Conservation (phyloP, 208 protist genomes). For the Trypanosoma scelopori region DNA sequence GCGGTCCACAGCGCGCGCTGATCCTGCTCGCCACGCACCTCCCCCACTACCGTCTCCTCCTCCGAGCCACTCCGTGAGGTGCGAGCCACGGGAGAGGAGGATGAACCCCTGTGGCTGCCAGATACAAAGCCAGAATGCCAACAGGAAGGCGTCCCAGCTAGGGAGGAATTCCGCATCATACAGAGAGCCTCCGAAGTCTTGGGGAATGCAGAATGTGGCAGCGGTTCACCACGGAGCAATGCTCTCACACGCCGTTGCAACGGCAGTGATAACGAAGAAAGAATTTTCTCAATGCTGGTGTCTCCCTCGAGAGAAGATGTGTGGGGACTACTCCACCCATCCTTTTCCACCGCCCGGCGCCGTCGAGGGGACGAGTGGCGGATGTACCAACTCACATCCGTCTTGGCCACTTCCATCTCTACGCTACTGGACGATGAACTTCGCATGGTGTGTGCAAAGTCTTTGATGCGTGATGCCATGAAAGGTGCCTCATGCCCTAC, state of each 20-base stretch:
- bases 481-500: conserved; percentile 25
- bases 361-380: not conserved
- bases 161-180: conserved; percentile 6
- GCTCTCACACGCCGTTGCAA: conserved; percentile 25
- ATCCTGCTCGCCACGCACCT: not conserved
- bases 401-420: conserved; percentile 65
- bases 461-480: conserved; percentile 29
- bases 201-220: conserved; percentile 11
- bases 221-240: conserved; percentile 2
- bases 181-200: conserved; percentile 21
- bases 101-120: not conserved
- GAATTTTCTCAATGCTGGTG: conserved; percentile 18
- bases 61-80: not conserved
- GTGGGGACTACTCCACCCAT: not conserved
- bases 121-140: not conserved
- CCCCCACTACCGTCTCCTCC: not conserved
- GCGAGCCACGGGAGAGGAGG: not conserved
- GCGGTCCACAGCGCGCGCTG: no score
- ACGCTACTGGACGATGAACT: conserved; percentile 25
- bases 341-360: not conserved
- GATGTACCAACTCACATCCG: conserved; percentile 62
- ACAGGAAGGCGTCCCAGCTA: not conserved
- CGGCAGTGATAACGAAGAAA: conserved; percentile 13
- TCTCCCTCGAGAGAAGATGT: conserved; percentile 14
- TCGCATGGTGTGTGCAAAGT: conserved; percentile 17